These are phyloP conservation scores for Globisporangium camurandrum DNA, from an alignment of 352 stramenopile genomes.

Conservation along the genomic window DNA sequence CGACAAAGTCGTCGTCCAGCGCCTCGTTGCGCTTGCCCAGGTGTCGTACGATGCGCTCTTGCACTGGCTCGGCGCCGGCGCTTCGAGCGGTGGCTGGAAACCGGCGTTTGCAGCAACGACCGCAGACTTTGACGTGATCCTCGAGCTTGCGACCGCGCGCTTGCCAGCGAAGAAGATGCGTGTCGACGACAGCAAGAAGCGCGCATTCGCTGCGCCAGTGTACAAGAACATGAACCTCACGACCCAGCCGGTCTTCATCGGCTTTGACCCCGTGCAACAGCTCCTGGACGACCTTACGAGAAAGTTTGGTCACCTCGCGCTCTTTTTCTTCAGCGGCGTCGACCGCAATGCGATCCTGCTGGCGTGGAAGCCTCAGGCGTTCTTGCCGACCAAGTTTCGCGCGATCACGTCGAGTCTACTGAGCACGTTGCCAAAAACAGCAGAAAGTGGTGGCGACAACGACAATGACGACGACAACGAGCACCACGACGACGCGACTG, in stretches of 20 bases:
- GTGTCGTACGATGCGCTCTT: slow-evolving; percentile 44
- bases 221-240: slow-evolving; percentile 86
- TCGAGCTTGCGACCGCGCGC: slow-evolving; percentile 41
- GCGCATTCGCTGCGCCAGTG: slow-evolving; percentile 57
- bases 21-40: slow-evolving; percentile 52
- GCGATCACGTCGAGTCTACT: slow-evolving; percentile 64
- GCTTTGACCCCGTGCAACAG: slow-evolving; percentile 69
- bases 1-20: slow-evolving; percentile 57
- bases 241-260: slow-evolving; percentile 51
- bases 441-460: slow-evolving; percentile 7
- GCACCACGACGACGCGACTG: slow-evolving; percentile 19
- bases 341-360: slow-evolving; percentile 58
- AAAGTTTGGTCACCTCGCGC: slow-evolving; percentile 55
- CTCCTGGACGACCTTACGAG: slow-evolving; percentile 47
- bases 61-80: slow-evolving; percentile 49
- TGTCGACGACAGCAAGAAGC: slow-evolving; percentile 48
- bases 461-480: slow-evolving; percentile 19
- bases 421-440: slow-evolving; percentile 35
- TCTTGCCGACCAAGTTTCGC: slow-evolving; percentile 73
- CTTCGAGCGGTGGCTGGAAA: slow-evolving; percentile 56
- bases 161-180: slow-evolving; percentile 62
- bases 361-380: slow-evolving; percentile 74
- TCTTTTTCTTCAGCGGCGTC: slow-evolving; percentile 76
- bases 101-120: slow-evolving; percentile 42
- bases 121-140: slow-evolving; percentile 56